Evolutionary conservation across 768 basidiomycete genomes (phyloP), one percentile per base, ranked within the genome.

Genomic region (Tylopilus felleus): DNA sequence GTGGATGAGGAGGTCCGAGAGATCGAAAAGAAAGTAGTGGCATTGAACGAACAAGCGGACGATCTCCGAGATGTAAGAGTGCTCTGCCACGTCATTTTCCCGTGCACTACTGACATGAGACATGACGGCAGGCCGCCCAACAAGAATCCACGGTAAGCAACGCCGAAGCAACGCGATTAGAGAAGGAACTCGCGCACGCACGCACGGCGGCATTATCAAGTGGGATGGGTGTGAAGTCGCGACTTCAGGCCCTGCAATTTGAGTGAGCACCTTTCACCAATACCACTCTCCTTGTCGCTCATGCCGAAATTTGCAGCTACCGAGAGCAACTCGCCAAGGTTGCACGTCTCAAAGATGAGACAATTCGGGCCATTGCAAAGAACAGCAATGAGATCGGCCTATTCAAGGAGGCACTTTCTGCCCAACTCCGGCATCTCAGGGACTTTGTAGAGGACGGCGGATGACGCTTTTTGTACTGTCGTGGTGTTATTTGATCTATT

Each of bases 161-260:
- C 60, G 78, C 74, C 10, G 85, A 92, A 69, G 84, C 84, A 8
- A 73, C 75, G 33, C 79, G 83, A 39, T 70, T 93, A 38, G 87
- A 91, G 60, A 80, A 79, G 49, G 88, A 90, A 56, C 70, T 92
- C 9, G 84, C 84, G 3, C 81, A 86, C 48, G 90, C 90, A 14
- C 77, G 84, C 60, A 86, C 83, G 21, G 85, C 86, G 3, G 89
- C 89, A 14, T 76, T 88, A 49, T 83, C 88, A 3, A 88, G 84
- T 60, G 91, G 90, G n/a, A 83, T 90, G 67, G 88, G 86, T 14
- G 86, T 90, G 45, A 89, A 91, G 65, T 84, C 87, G 19, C 79
- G 86, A 52, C 72, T 93, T 10, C 88, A 91, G 60, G 80, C 83
- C 0, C 65, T 91, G 41, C 85, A 91, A 66, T 86, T 93, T 65